Base-by-base conservation (phyloP, 345 rosid species). In the Rhizophora apiculata region DNA sequence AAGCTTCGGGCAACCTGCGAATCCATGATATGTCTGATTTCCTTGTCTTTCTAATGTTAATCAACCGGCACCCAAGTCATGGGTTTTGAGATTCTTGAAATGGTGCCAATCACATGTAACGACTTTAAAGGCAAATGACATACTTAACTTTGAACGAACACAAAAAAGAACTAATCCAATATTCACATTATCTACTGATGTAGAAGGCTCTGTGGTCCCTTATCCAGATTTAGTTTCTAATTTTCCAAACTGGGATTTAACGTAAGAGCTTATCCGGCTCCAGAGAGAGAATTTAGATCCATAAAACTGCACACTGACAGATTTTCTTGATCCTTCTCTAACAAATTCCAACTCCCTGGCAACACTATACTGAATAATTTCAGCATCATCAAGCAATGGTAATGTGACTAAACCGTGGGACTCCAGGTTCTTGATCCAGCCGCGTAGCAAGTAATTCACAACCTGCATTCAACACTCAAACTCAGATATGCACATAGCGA, bases 361-460 rank as follows among this genome's bases (percentile, higher is more conserved):
- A 29, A 83, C 63, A 72, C 80, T 78, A 18, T 22, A 11, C 69
- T 77, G 66, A n/a, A 72, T 71, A 71, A 73, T 76, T 74, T 76
- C 86, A 13, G 49, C 48, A 27, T 75, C 85, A 0, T 89, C 90
- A 26, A 86, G 80, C 62, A 94, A 76, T 26, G 97, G 96, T 20
- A 94, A 79, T 0, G 79, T 63, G 48, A 80, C 78, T 6, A 79
- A 78, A 18, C 95, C 95, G 60, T 64, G 68, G 22, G 97, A 85
- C 62, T 94, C 98, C 52, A 87, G 69, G 86, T 78, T 88, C 57
- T 78, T 83, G 48, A 94, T 88, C 97, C 96, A 94, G 37, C 98
- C 98, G 0, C 90, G 89, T 37, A 91, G 82, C 67, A 91, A 78
- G 79, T 77, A 86, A 77, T 91, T 89, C 81, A 91, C 93, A 48